Percentiles rank a stretch among this genome's conserved stretches.
Conservation (phyloP, 2,329 filamentous ascomycete species). For the Fusarium camptoceras region DNA sequence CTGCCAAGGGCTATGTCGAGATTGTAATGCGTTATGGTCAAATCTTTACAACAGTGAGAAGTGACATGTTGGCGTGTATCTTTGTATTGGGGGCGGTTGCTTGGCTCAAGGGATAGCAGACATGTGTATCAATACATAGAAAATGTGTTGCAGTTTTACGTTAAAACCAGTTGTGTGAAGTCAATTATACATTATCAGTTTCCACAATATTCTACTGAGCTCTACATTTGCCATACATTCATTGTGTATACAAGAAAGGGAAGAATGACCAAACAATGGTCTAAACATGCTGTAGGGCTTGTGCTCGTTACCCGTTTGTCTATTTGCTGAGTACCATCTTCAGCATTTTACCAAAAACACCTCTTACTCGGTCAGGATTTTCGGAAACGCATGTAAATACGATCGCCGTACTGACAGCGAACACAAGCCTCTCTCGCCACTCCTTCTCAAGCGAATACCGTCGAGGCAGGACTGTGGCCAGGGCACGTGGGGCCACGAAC, state of each 20-base stretch:
- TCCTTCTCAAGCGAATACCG: conserved; percentile 72
- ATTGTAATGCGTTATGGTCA: conserved; percentile 73
- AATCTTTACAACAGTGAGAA: conserved; percentile 77
- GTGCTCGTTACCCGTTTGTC: background rate
- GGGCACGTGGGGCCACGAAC: conserved; percentile 83
- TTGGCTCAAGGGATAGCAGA: conserved; percentile 54
- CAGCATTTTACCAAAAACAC: conserved; percentile 74
- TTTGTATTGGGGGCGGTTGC: conserved; percentile 76
- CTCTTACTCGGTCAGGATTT: conserved; percentile 71
- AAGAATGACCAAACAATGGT: background rate
- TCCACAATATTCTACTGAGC: background rate
- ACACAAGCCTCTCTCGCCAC: conserved; percentile 74
- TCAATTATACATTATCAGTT: conserved; percentile 31
- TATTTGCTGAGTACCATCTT: conserved; percentile 59
- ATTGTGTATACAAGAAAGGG: background rate
- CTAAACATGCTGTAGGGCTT: background rate
- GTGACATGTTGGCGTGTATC: conserved; percentile 79
- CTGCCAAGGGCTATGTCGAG: conserved; percentile 70
- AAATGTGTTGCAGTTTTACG: conserved; percentile 10
- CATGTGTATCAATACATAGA: conserved; percentile 4
- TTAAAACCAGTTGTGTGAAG: background rate
- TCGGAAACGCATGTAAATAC: conserved; percentile 76
- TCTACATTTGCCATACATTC: background rate
- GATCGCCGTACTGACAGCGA: conserved; percentile 75
- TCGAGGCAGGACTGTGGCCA: conserved; percentile 79